A percentile compares a stretch with the other conserved stretches of the same genome.
Evolutionary conservation across 2,329 filamentous ascomycete species (phyloP).

Genomic region (Colletotrichum filicis): DNA sequence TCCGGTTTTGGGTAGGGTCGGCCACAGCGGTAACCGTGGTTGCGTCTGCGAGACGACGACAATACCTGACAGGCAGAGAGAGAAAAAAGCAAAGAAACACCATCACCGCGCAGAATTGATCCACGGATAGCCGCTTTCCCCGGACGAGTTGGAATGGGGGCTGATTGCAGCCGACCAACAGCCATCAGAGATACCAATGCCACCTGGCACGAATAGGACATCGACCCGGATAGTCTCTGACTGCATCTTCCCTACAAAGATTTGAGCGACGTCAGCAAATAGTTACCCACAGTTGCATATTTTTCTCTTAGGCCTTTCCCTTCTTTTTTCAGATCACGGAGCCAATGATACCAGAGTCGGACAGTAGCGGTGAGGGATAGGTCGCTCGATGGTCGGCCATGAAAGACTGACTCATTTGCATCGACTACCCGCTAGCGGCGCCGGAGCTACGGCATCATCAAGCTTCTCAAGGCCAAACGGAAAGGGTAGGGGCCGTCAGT

Average conservation of each 20-base stretch:
- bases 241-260: slow-evolving; percentile 11
- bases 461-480: neutral
- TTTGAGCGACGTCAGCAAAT: slow-evolving; percentile 24
- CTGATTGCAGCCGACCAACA: neutral
- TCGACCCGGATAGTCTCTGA: neutral
- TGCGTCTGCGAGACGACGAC: neutral
- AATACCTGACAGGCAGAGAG: neutral
- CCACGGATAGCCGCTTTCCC: neutral
- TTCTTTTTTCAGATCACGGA: neutral
- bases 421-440: slow-evolving; percentile 23
- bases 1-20: neutral
- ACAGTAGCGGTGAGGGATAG: slow-evolving; percentile 27
- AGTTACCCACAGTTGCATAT: slow-evolving; percentile 20
- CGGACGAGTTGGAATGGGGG: neutral
- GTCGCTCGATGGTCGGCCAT: slow-evolving; percentile 14
- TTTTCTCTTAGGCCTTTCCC: neutral
- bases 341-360: slow-evolving; percentile 23
- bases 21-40: too few species aligned
- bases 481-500: neutral
- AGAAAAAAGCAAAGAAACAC: neutral
- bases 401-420: slow-evolving; percentile 29
- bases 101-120: neutral
- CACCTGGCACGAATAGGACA: slow-evolving; percentile 18
- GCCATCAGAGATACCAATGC: neutral
- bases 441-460: slow-evolving; percentile 15